phyloP scores from a whole-genome alignment of 179 eudicot species.

The Spinacia oleracea region DNA sequence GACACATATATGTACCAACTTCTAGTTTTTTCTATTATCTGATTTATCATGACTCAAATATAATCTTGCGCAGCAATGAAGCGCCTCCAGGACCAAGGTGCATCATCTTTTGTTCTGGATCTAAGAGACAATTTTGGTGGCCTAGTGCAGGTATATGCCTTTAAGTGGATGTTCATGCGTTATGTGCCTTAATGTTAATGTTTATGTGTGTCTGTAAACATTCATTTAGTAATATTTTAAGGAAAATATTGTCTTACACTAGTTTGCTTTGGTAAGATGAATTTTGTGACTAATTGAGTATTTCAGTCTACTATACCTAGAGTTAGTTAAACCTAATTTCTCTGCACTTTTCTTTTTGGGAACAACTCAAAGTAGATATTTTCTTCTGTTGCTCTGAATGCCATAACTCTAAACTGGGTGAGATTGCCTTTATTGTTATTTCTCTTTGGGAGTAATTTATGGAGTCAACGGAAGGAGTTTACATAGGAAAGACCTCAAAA shows the following conservation, averaged over 20 bases:
- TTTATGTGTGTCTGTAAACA: neutral
- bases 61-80: constrained; percentile 64
- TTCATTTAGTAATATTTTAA: neutral
- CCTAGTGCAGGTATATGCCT: constrained; percentile 72
- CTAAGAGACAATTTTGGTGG: constrained; percentile 95
- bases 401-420: neutral
- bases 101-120: constrained; percentile 81
- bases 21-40: constrained; percentile 4
- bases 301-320: neutral
- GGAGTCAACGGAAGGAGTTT: neutral
- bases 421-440: neutral
- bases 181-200: neutral
- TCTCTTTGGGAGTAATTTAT: neutral
- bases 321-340: neutral
- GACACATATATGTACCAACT: neutral
- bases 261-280: neutral
- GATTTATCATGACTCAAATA: constrained; percentile 9
- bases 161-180: neutral
- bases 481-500: neutral
- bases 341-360: neutral
- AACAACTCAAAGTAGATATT: neutral
- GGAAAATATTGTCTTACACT: neutral
- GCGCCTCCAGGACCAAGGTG: constrained; percentile 84
- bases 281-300: neutral
- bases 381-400: neutral